phyloP scores from a whole-genome alignment of 2,329 filamentous ascomycete genomes.

The Fusarium tuaranense region DNA sequence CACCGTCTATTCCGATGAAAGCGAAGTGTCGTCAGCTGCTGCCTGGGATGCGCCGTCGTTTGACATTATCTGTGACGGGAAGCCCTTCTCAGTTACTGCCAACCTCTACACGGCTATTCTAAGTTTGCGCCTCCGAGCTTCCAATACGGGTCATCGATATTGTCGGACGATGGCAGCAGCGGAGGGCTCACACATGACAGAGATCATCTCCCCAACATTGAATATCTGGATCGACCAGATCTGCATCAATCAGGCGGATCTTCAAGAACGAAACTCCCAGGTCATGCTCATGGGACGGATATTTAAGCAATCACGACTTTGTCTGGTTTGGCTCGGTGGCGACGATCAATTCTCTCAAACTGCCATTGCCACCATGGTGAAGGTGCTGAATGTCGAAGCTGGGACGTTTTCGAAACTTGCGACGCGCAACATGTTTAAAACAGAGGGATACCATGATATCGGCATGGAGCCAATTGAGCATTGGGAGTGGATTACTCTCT shows the following conservation, averaged over 20 bases:
- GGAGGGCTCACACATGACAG: not conserved
- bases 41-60: not conserved
- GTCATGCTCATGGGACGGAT: not conserved
- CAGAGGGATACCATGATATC: too few relatives aligned
- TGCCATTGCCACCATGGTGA: accelerated
- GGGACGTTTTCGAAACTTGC: not conserved
- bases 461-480: not conserved
- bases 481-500: not conserved
- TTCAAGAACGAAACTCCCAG: not conserved
- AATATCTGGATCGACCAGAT: not conserved
- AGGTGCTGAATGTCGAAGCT: not conserved
- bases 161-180: not conserved
- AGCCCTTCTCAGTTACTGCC: not conserved
- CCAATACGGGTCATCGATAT: not conserved
- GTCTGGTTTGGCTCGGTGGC: not conserved
- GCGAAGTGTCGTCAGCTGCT: not conserved
- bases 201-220: not conserved
- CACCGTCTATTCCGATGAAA: not conserved
- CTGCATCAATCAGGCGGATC: not conserved
- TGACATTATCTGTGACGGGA: not conserved
- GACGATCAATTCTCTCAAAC: not conserved
- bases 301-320: not conserved
- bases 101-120: not conserved
- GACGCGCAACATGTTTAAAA: too few relatives aligned
- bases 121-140: not conserved